phyloP scores from a whole-genome alignment of 2,329 filamentous ascomycete genomes.

The Nemania serpens region DNA sequence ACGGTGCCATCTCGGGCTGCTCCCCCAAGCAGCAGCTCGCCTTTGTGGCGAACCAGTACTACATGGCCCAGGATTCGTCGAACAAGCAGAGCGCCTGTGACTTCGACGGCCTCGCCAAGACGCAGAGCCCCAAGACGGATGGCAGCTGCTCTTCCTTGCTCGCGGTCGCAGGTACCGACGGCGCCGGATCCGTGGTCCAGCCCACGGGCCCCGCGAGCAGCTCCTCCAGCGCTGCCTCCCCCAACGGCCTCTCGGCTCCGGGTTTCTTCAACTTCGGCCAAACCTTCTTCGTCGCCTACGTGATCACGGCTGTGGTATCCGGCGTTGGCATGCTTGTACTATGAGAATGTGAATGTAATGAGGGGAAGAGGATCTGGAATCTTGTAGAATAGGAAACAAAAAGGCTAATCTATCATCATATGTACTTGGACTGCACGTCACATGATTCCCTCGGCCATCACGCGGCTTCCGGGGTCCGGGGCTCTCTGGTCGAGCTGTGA shows the following conservation, averaged over 20 bases:
- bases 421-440: neutral
- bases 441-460: neutral
- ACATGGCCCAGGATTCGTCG: slow-evolving; percentile 52
- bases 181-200: slow-evolving; percentile 59
- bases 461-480: neutral
- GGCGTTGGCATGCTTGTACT: slow-evolving; percentile 60
- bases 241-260: slow-evolving; percentile 45
- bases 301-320: slow-evolving; percentile 53
- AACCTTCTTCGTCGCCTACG: slow-evolving; percentile 52
- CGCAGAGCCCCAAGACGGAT: slow-evolving; percentile 52
- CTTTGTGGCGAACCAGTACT: slow-evolving; percentile 76
- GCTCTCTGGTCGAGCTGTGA: neutral
- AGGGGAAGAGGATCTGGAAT: slow-evolving; percentile 9
- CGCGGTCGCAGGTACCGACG: slow-evolving; percentile 64
- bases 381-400: slow-evolving; percentile 13
- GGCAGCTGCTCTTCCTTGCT: slow-evolving; percentile 64
- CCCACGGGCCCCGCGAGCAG: slow-evolving; percentile 48
- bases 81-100: slow-evolving; percentile 66
- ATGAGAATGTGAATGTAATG: slow-evolving; percentile 41
- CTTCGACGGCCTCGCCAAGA: slow-evolving; percentile 69
- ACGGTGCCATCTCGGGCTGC: slow-evolving; percentile 82
- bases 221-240: slow-evolving; percentile 50
- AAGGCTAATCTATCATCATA: too few relatives aligned
- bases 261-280: slow-evolving; percentile 40
- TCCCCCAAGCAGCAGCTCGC: slow-evolving; percentile 70